These are phyloP conservation scores for Schizochytrium sp. DNA, from an alignment of 108 stramenopile genomes.

Conservation along the genomic window DNA sequence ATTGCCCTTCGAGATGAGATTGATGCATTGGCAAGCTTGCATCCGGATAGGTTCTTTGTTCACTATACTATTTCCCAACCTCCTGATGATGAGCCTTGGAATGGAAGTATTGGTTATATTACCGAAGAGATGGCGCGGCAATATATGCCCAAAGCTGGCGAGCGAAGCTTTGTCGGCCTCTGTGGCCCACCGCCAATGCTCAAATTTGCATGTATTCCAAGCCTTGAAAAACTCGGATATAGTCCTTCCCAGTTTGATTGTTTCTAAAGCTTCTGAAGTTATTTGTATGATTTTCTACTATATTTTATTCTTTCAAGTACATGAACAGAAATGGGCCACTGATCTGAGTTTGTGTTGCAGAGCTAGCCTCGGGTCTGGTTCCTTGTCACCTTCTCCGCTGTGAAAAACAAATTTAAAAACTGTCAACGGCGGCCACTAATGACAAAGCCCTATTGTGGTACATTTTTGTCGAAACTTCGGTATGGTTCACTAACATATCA, in stretches of 20 bases:
- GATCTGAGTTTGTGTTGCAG: no score
- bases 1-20: conserved; percentile 91
- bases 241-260: conserved; percentile 82
- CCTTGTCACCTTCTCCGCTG: no score
- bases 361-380: no score
- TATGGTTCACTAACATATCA: no score
- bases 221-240: conserved; percentile 89
- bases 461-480: no score
- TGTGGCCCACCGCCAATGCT: conserved; percentile 99
- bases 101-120: conserved; percentile 88
- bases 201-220: conserved; percentile 93
- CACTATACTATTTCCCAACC: conserved; percentile 91
- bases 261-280: conserved; percentile 78
- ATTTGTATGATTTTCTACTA: no score
- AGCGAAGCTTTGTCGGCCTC: conserved; percentile 87
- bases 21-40: conserved; percentile 79
- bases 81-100: conserved; percentile 78
- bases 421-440: no score
- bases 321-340: no score
- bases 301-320: no score
- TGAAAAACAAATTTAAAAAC: no score
- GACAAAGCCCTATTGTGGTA: no score
- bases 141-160: conserved; percentile 77
- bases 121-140: conserved; percentile 88
- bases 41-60: conserved; percentile 83